A percentile compares a stretch with the other conserved stretches of the same genome.
Conservation (phyloP, 192 early-diverging fungal genomes). For the Phlyctochytrium planicorne region DNA sequence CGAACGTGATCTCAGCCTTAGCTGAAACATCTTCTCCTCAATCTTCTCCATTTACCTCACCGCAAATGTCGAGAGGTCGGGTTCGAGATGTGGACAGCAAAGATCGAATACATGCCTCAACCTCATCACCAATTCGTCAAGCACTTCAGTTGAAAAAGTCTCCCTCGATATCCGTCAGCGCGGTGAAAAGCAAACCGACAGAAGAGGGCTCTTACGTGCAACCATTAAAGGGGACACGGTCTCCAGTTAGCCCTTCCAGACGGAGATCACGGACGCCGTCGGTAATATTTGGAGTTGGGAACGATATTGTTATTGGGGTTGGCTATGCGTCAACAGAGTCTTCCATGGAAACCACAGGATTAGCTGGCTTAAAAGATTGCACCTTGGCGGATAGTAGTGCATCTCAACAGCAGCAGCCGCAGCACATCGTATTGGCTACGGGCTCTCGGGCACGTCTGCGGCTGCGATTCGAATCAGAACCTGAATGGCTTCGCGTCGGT, state of each 20-base stretch:
- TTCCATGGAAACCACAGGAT: not conserved
- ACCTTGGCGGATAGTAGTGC: not conserved
- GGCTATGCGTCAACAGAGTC: not conserved
- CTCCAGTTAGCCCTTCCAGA: not conserved
- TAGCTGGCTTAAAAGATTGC: not conserved
- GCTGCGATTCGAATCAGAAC: conserved; percentile 61
- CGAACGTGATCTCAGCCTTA: too few species aligned
- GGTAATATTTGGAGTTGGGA: not conserved
- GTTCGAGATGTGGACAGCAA: not conserved
- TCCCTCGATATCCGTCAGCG: not conserved
- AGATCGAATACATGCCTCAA: not conserved
- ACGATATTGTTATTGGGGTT: not conserved
- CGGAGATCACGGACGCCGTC: not conserved
- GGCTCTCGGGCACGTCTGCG: conserved; percentile 50
- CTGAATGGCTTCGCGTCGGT: conserved; percentile 59
- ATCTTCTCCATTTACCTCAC: too few species aligned
- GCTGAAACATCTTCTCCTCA: too few species aligned
- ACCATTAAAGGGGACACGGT: too few species aligned
- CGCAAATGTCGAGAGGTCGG: too few species aligned
- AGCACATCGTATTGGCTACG: conserved; percentile 14
- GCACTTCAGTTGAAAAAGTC: not conserved
- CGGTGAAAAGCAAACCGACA: too few species aligned
- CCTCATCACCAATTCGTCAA: not conserved
- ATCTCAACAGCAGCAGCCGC: too few species aligned
- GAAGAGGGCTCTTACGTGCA: too few species aligned